Evolutionary conservation across 2,329 filamentous ascomycete species (phyloP).

Genomic region (Geosmithia putterillii): DNA sequence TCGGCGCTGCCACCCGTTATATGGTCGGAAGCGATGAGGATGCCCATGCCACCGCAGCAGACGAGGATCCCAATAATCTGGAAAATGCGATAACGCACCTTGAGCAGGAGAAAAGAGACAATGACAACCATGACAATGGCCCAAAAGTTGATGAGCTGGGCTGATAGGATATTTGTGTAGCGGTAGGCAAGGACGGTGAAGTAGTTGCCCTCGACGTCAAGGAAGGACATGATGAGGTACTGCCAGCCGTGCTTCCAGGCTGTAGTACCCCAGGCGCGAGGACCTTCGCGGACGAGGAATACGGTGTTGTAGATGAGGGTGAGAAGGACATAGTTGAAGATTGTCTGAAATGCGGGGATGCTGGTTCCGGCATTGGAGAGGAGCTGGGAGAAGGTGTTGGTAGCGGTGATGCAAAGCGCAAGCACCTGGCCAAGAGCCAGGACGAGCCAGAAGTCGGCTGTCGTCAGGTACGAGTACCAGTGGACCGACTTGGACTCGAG

Average conservation of each 20-base stretch:
- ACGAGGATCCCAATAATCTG: conserved; percentile 82
- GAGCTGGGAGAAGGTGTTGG: conserved; percentile 79
- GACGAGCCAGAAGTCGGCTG: conserved; percentile 79
- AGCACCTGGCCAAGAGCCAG: conserved; percentile 72
- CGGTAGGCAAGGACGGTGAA: conserved; percentile 92
- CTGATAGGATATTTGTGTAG: conserved; percentile 82
- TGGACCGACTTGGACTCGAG: conserved; percentile 40
- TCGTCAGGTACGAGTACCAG: conserved; percentile 68
- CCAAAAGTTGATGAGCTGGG: conserved; percentile 98
- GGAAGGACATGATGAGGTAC: conserved; percentile 83
- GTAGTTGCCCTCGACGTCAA: conserved; percentile 96
- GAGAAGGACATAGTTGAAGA: conserved; percentile 88
- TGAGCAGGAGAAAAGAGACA: conserved; percentile 70
- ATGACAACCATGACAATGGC: conserved; percentile 86
- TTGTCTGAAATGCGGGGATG: conserved; percentile 88
- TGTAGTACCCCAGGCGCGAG: conserved; percentile 53
- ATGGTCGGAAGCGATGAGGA: conserved; percentile 79
- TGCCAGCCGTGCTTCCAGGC: conserved; percentile 72
- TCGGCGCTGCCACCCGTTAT: conserved; percentile 61
- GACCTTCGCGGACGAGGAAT: conserved; percentile 69
- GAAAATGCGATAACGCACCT: conserved; percentile 77
- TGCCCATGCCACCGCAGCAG: conserved; percentile 81
- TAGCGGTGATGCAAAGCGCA: conserved; percentile 80
- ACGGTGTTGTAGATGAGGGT: conserved; percentile 70
- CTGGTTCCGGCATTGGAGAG: conserved; percentile 55